Conservation (phyloP, 805 yeast species). For the baker's yeast (Saccharomyces cerevisiae) region DNA sequence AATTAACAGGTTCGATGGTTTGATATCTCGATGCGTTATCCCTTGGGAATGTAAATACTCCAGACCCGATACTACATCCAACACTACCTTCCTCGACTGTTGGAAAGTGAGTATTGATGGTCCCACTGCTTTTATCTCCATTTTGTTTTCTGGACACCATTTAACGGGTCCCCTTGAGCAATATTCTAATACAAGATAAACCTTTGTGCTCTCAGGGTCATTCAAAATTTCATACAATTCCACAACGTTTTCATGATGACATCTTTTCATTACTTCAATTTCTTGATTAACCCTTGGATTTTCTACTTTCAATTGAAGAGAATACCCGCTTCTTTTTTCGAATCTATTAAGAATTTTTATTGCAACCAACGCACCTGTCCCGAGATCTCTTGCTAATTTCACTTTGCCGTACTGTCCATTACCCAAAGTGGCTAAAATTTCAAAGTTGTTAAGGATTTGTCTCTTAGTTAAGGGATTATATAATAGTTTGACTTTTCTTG, state of each 20-base stretch:
- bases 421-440: slow-evolving; percentile 79
- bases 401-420: slow-evolving; percentile 98
- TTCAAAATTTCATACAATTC: slow-evolving; percentile 79
- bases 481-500: slow-evolving; percentile 70
- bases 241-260: slow-evolving; percentile 90
- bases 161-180: slow-evolving; percentile 83
- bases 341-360: slow-evolving; percentile 84
- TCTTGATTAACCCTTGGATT: slow-evolving; percentile 72
- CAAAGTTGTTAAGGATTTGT: slow-evolving; percentile 81
- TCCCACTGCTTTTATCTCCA: slow-evolving; percentile 33
- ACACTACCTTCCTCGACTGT: slow-evolving; percentile 60
- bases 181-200: slow-evolving; percentile 83
- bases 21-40: slow-evolving; percentile 91
- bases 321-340: slow-evolving; percentile 33
- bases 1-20: slow-evolving; percentile 84
- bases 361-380: slow-evolving; percentile 63
- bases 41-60: slow-evolving; percentile 88
- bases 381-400: slow-evolving; percentile 72
- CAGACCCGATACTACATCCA: slow-evolving; percentile 79
- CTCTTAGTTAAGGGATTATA: slow-evolving; percentile 82
- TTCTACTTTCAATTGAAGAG: slow-evolving; percentile 41
- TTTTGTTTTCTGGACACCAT: slow-evolving; percentile 50
- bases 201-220: slow-evolving; percentile 73
- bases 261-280: slow-evolving; percentile 86
- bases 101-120: slow-evolving; percentile 62